Conservation (phyloP, 2,329 filamentous ascomycete genomes). For the Penicillium griseofulvum region DNA sequence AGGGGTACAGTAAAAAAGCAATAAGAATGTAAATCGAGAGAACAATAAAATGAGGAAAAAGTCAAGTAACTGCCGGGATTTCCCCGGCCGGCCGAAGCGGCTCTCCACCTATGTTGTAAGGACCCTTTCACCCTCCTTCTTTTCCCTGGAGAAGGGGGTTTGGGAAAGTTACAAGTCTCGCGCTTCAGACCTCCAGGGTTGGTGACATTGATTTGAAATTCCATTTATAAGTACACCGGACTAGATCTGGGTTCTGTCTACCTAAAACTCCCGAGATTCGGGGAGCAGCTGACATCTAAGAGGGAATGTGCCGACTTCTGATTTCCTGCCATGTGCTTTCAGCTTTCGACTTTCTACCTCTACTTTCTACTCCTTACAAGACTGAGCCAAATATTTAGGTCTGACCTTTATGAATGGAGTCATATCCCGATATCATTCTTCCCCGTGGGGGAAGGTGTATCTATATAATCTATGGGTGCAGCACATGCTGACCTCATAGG, state of each 20-base stretch:
- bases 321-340: not conserved
- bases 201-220: no score
- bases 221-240: no score
- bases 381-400: not conserved
- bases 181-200: no score
- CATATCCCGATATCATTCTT: not conserved
- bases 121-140: not conserved
- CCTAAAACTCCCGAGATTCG: not conserved
- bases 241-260: not conserved
- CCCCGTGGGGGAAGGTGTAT: not conserved
- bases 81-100: slow-evolving; percentile 7
- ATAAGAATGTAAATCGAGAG: no score
- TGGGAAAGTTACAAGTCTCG: no score
- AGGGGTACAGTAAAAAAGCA: no score
- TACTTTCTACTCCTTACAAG: not conserved
- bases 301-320: not conserved
- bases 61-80: not conserved
- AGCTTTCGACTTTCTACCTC: not conserved
- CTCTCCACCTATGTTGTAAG: not conserved
- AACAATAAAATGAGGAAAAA: not conserved
- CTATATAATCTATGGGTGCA: not conserved
- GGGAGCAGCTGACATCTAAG: not conserved
- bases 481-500: not conserved
- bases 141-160: not conserved
- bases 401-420: not conserved